Evolutionary conservation across 257 asterid genomes (phyloP), one percentile per base, ranked within the genome.

Genomic region (Rauvolfia tetraphylla): DNA sequence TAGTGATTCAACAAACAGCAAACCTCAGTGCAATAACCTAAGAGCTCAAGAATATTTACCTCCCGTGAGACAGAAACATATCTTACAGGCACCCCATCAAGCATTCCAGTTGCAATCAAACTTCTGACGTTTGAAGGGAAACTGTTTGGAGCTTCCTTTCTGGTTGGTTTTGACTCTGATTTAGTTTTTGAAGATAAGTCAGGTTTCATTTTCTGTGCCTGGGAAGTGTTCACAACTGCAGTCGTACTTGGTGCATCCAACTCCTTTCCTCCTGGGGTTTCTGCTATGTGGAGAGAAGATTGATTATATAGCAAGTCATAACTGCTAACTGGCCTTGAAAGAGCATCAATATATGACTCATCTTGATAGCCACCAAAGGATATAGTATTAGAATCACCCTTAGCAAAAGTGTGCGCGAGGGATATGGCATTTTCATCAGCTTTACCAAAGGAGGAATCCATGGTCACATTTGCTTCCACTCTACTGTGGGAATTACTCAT

Each of bases 81-180:
- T 88, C 86, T 84, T 68, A 95, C 96, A 53, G 96, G 97, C 78
- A 92, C 96, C 36, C 96, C 98, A 74, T 95, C 98, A 72, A 92
- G 96, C 82, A 95, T 92, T 69, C 99, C 97, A 27, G 99, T 95
- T 46, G 98, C 88, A 71, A 92, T 86, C 88, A 95, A 89, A 83
- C 98, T 92, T 83, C 98, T 90, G 65, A 95, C 99, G 80, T 91
- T 95, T 75, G 98, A 89, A 2, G 99, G 99, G 82, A 95, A 92
- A 81, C 97, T 91, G 82, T 95, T 91, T 51, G 97, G 96, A 62
- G 97, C 98, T 82, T 90, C 99, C 86, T 89, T 95, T 82, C 84
- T 86, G 54, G 89, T 78, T 68, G 94, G 81, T 84, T 88, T 89
- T 57, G 90, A 59, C 74, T 89, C 97, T 13, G 83, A 48, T 84